Conservation (phyloP, 139 green algal species). For the Prasinococcaceae sp. region DNA sequence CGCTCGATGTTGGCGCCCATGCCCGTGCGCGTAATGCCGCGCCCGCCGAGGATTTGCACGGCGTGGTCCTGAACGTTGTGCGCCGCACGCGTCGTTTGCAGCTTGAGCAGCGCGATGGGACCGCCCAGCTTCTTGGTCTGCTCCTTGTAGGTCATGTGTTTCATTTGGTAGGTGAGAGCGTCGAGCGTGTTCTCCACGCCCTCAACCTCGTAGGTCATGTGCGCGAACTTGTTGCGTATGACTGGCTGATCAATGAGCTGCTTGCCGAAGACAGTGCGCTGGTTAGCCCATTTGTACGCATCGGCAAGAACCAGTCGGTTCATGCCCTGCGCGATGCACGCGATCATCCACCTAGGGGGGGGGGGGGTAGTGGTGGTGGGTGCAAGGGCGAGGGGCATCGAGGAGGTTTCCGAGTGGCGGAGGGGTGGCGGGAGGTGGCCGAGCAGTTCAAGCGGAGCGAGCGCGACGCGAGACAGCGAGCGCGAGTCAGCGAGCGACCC, state of each 20-base stretch:
- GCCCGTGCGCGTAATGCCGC: slow-evolving; percentile 21
- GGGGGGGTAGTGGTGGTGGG: no score
- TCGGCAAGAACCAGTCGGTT: slow-evolving; percentile 13
- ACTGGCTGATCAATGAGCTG: slow-evolving; percentile 11
- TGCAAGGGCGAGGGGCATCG: no score
- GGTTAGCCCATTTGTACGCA: slow-evolving; percentile 3
- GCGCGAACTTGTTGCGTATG: slow-evolving; percentile 12
- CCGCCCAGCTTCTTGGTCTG: slow-evolving; percentile 14
- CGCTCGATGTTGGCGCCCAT: slow-evolving; percentile 23
- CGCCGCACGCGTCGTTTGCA: slow-evolving; percentile 13
- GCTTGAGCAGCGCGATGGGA: slow-evolving; percentile 20
- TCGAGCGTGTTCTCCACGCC: slow-evolving; percentile 10
- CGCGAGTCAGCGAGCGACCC: no score
- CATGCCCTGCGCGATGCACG: slow-evolving; percentile 1
- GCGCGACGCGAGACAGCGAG: no score
- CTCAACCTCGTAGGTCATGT: slow-evolving; percentile 19
- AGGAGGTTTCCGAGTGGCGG: no score
- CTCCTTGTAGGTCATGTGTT: slow-evolving; percentile 6
- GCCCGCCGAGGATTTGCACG: slow-evolving; percentile 19
- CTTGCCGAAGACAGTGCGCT: slow-evolving; percentile 16
- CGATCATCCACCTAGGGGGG: slow-evolving; percentile 13
- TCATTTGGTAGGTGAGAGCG: slow-evolving; percentile 14
- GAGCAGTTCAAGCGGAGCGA: no score
- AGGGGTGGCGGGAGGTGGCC: no score
- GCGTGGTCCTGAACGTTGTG: slow-evolving; percentile 13